Evolutionary conservation across 2,329 filamentous ascomycete species (phyloP).

Genomic region (Monilinia fructicola): DNA sequence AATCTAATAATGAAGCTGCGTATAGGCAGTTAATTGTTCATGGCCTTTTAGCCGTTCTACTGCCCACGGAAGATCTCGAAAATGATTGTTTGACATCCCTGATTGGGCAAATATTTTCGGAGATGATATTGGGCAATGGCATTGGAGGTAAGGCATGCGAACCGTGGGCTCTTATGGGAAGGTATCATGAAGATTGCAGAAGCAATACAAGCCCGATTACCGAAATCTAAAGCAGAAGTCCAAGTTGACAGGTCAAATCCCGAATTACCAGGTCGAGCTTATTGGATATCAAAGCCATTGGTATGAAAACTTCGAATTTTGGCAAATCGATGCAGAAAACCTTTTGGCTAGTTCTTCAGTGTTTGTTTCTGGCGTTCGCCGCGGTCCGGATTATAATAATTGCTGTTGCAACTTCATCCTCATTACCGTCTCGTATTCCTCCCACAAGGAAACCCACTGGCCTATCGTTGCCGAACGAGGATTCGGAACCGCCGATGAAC

Average conservation of each 20-base stretch:
- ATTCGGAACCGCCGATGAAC: slow-evolving; percentile 30
- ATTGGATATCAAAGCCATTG: slow-evolving; percentile 26
- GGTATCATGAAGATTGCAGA: slow-evolving; percentile 70
- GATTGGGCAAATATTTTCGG: slow-evolving; percentile 83
- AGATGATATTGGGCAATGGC: slow-evolving; percentile 82
- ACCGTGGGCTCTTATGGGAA: slow-evolving; percentile 88
- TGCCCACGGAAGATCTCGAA: slow-evolving; percentile 89
- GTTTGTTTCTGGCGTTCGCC: slow-evolving; percentile 51
- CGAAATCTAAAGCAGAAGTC: slow-evolving; percentile 38
- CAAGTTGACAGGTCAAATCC: slow-evolving; percentile 40
- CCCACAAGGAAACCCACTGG: slow-evolving; percentile 34
- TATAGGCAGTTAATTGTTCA: slow-evolving; percentile 90
- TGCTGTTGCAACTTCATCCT: slow-evolving; percentile 66
- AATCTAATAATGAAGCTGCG: slow-evolving; percentile 72
- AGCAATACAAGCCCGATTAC: slow-evolving; percentile 44
- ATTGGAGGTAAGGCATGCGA: slow-evolving; percentile 79
- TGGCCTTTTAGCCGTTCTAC: slow-evolving; percentile 74
- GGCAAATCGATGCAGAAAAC: slow-evolving; percentile 39
- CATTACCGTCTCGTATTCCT: slow-evolving; percentile 57
- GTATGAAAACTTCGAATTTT: slow-evolving; percentile 29
- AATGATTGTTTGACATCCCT: slow-evolving; percentile 82
- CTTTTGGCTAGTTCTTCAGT: slow-evolving; percentile 54
- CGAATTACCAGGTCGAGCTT: slow-evolving; percentile 30
- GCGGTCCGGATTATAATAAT: slow-evolving; percentile 64
- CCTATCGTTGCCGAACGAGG: slow-evolving; percentile 31